phyloP scores from a whole-genome alignment of 2,329 filamentous ascomycete species.

The Davidsoniella australis region DNA sequence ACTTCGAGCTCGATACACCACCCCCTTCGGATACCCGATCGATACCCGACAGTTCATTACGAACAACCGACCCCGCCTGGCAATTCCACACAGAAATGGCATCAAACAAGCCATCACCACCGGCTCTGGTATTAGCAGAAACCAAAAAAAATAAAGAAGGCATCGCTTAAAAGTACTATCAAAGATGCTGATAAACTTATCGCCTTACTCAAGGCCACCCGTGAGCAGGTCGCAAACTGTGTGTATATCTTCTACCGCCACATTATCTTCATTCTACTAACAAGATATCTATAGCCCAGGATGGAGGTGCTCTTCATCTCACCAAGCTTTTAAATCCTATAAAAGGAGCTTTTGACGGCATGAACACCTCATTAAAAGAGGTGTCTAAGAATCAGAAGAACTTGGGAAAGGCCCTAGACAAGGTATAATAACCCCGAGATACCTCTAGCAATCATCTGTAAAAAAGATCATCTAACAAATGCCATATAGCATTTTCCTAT shows the following conservation, averaged over 20 bases:
- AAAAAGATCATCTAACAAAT: neutral
- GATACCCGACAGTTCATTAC: too few species aligned
- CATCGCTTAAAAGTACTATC: slow-evolving; percentile 52
- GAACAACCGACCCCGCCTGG: too few species aligned
- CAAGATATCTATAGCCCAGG: slow-evolving; percentile 36
- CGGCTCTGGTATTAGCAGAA: slow-evolving; percentile 49
- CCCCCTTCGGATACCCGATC: too few species aligned
- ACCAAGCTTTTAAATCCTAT: slow-evolving; percentile 75
- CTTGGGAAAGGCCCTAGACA: slow-evolving; percentile 73
- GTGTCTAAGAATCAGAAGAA: slow-evolving; percentile 67
- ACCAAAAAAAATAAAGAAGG: slow-evolving; percentile 52
- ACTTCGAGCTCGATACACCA: neutral
- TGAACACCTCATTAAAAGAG: slow-evolving; percentile 68
- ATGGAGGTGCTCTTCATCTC: slow-evolving; percentile 54
- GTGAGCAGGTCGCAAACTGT: slow-evolving; percentile 59
- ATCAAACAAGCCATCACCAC: slow-evolving; percentile 23
- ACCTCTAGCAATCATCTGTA: neutral
- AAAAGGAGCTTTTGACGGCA: slow-evolving; percentile 61
- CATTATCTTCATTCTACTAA: slow-evolving; percentile 11
- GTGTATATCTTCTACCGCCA: slow-evolving; percentile 14
- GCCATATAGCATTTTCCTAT: slow-evolving; percentile 46
- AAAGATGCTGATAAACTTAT: slow-evolving; percentile 72
- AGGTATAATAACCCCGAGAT: slow-evolving; percentile 32
- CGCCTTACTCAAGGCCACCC: slow-evolving; percentile 53
- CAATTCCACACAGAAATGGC: slow-evolving; percentile 1